These are phyloP conservation scores for Ambrosia hybrid DNA, from an alignment of 140 eudicot genomes.

Conservation along the genomic window DNA sequence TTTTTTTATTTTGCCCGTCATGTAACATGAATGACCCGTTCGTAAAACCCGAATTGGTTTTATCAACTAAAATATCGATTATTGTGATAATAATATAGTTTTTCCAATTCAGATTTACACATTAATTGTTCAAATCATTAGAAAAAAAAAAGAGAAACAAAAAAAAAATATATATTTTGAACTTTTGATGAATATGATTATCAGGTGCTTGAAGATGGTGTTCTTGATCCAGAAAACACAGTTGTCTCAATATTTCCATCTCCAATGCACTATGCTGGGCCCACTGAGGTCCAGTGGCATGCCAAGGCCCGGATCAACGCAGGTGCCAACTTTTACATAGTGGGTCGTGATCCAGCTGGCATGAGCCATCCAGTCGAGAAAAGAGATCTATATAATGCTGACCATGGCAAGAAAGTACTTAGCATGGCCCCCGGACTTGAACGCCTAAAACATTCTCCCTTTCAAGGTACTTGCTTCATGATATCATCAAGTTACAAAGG, in stretches of 20 bases:
- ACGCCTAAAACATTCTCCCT: conserved; percentile 82
- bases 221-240: conserved; percentile 92
- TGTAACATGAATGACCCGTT: neutral
- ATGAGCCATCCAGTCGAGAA: conserved; percentile 87
- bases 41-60: neutral
- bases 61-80: neutral
- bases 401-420: conserved; percentile 90
- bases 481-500: neutral
- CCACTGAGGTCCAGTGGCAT: conserved; percentile 99
- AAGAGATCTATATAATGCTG: conserved; percentile 87
- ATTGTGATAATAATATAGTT: neutral
- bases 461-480: conserved; percentile 55
- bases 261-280: conserved; percentile 94
- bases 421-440: conserved; percentile 99
- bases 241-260: conserved; percentile 96
- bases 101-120: neutral
- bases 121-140: neutral
- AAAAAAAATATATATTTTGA: too few species aligned
- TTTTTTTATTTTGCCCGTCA: too few species aligned
- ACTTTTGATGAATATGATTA: conserved; percentile 13
- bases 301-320: conserved; percentile 97
- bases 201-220: conserved; percentile 92
- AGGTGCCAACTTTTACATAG: conserved; percentile 93
- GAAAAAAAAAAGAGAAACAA: neutral
- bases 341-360: conserved; percentile 98